Evolutionary conservation across 768 basidiomycete species (phyloP), one percentile per base, ranked within the genome.

Genomic region (Lentinula edodes): DNA sequence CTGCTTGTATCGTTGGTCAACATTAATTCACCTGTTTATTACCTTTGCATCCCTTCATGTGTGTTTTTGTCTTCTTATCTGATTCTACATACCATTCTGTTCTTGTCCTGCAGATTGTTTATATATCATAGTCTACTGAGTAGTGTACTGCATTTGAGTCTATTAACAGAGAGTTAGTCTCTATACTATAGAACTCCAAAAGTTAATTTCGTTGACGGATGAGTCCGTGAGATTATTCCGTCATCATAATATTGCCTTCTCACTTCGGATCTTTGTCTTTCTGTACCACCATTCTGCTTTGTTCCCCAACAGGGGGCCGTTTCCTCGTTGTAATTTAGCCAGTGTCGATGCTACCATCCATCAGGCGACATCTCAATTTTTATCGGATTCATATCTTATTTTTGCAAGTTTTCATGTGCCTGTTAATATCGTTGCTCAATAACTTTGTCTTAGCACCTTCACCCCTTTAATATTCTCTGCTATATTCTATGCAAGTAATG

Each of bases 401-500:
- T 70, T 87, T 87, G 87, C 86, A 64, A 68, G 86, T 72, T 54
- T 61, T 50, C 18, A 43, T 52, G 63, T 35, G 67, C 46, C 16
- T 36, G 38, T 53, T 50, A 53, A 13, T 35, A 8, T 50, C 35
- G 46, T 20, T 18, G 46, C 39, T 64, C n/a, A 63, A 52, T 35
- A 52, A 32, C 57, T 34, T 66, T 51, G 28, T 60, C 34, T 58
- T 68, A 92, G 90, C 67, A 88, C 84, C 6, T 82, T 92, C 69
- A 85, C 85, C 0, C 95, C 95, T 2, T 78, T 97, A 65, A 75
- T 95, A 58, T 83, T 85, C 64, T 90, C 91, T 18, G 85, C 75
- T 41, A 86, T 98, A 57, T 84, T 97, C 68, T 97, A 91, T 68
- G 92, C 86, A 28, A 83, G 82, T 73, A 94, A 94, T 78, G 93